phyloP scores from a whole-genome alignment of 305 asterid genomes.

The Fraxinus xanthoxyloides region DNA sequence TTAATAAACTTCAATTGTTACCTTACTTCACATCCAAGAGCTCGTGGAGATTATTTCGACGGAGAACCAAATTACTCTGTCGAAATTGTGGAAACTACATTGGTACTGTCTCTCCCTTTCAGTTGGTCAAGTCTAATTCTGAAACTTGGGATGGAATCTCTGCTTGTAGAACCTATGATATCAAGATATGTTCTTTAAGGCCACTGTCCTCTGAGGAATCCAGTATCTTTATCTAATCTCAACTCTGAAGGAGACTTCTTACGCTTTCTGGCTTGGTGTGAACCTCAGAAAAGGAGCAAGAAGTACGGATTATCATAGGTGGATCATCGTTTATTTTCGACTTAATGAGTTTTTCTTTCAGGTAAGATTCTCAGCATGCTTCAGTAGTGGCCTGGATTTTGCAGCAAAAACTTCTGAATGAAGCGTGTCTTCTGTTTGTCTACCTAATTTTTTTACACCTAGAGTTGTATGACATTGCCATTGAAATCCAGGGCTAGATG shows the following conservation, averaged over 20 bases:
- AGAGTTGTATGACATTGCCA: not conserved
- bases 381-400: not conserved
- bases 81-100: constrained; percentile 38
- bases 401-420: not conserved
- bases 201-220: constrained; percentile 30
- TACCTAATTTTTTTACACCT: not conserved
- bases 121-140: constrained; percentile 3
- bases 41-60: constrained; percentile 37
- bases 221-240: not conserved
- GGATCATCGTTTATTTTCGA: not conserved
- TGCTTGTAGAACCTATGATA: constrained; percentile 30
- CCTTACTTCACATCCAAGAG: constrained; percentile 33
- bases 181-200: constrained; percentile 41
- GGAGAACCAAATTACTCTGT: constrained; percentile 39
- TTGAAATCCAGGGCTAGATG: not conserved
- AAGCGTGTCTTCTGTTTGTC: not conserved
- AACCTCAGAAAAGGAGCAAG: not conserved
- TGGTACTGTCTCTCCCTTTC: constrained; percentile 29
- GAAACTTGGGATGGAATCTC: constrained; percentile 48
- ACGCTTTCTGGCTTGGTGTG: not conserved
- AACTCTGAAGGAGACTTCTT: not conserved
- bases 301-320: not conserved
- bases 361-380: not conserved
- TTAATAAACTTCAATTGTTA: constrained; percentile 30
- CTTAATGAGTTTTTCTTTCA: not conserved